Conservation (phyloP, 176 grass and related monocot species). For the Bromus sterilis region DNA sequence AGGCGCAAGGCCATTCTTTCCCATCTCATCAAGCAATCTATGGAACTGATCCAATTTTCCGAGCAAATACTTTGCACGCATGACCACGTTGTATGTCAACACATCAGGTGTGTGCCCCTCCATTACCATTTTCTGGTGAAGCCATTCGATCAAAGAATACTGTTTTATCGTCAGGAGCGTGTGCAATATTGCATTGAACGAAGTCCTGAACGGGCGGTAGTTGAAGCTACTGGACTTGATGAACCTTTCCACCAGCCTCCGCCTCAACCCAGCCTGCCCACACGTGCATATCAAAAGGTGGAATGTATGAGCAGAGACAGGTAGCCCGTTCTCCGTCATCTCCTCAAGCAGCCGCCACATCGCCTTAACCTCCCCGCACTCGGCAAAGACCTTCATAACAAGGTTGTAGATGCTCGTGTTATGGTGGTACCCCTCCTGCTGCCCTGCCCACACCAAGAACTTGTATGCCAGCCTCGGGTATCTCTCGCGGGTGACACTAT, state of each 20-base stretch:
- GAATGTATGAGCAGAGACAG: constrained; percentile 64
- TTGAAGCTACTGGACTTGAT: constrained; percentile 70
- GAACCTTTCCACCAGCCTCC: constrained; percentile 71
- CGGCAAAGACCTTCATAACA: constrained; percentile 68
- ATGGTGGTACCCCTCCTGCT: constrained; percentile 58
- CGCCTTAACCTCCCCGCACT: constrained; percentile 77
- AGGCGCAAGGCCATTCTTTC: constrained; percentile 50
- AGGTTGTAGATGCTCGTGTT: constrained; percentile 63
- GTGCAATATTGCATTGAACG: constrained; percentile 83
- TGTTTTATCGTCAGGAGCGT: constrained; percentile 68
- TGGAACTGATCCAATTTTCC: constrained; percentile 85
- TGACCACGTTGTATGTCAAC: constrained; percentile 84
- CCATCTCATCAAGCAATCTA: constrained; percentile 85
- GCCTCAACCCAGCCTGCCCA: constrained; percentile 56
- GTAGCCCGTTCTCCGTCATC: constrained; percentile 62
- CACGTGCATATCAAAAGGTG: constrained; percentile 72
- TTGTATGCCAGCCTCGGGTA: constrained; percentile 75
- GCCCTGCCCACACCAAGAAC: constrained; percentile 78
- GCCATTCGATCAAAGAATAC: constrained; percentile 78
- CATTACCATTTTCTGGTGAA: constrained; percentile 70
- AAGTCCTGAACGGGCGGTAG: constrained; percentile 67
- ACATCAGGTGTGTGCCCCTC: constrained; percentile 71
- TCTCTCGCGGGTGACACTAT: constrained; percentile 39
- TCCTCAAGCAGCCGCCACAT: constrained; percentile 85
- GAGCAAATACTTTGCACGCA: constrained; percentile 94